Conservation (phyloP, 1,284 basidiomycete genomes). For the Ganoderma lingzhi region DNA sequence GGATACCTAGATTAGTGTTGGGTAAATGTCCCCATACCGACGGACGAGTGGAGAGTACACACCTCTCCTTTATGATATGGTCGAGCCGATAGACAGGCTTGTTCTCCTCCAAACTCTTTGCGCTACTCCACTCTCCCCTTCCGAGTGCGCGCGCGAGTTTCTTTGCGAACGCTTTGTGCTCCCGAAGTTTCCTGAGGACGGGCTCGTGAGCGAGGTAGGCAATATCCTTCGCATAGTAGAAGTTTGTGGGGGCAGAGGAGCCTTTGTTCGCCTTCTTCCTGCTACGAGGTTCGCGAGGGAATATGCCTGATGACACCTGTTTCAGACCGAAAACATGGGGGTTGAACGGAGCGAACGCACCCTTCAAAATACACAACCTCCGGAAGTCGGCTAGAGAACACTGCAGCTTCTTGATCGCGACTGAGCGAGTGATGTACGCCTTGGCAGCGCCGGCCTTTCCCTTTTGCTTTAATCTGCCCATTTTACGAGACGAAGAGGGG, state of each 20-base stretch:
- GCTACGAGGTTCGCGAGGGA: slow-evolving; percentile 94
- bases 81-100: slow-evolving; percentile 91
- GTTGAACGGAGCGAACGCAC: slow-evolving; percentile 50
- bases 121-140: slow-evolving; percentile 93
- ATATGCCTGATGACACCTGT: slow-evolving; percentile 75
- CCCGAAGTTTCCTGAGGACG: slow-evolving; percentile 92
- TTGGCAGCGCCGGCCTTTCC: slow-evolving; percentile 95
- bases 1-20: slow-evolving; percentile 76
- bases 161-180: slow-evolving; percentile 99
- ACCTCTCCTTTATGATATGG: slow-evolving; percentile 99
- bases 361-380: slow-evolving; percentile 97
- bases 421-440: slow-evolving; percentile 92
- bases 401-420: slow-evolving; percentile 93
- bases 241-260: slow-evolving; percentile 95
- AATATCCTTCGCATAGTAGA: slow-evolving; percentile 99
- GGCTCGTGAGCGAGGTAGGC: slow-evolving; percentile 98
- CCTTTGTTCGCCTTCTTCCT: slow-evolving; percentile 98
- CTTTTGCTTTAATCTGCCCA: slow-evolving; percentile 91
- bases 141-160: slow-evolving; percentile 95
- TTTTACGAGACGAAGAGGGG: slow-evolving; percentile 42
- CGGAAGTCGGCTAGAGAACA: slow-evolving; percentile 98
- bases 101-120: slow-evolving; percentile 93
- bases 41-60: slow-evolving; percentile 32
- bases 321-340: slow-evolving; percentile 11
- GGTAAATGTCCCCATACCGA: not conserved